A percentile compares a stretch with the other conserved stretches of the same genome.
Evolutionary conservation across 805 yeast species (phyloP).

Genomic region (Barnettozyma wickerhamii): DNA sequence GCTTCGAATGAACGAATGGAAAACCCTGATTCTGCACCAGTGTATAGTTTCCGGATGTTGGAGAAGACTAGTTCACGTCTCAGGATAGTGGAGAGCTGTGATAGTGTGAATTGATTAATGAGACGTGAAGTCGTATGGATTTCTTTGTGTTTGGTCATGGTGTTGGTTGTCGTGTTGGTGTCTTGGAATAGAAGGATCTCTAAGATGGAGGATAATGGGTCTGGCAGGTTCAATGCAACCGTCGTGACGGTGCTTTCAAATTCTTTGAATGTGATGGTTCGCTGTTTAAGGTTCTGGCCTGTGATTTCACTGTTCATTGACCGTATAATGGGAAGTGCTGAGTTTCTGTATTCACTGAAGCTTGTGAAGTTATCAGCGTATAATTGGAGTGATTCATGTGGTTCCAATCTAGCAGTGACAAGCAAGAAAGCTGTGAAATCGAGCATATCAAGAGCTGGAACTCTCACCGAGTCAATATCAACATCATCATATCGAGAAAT

Average conservation of each 20-base stretch:
- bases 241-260: conserved; percentile 30
- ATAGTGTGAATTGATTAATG: conserved; percentile 33
- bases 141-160: neutral
- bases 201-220: conserved; percentile 41
- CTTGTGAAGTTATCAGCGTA: conserved; percentile 24
- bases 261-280: conserved; percentile 27
- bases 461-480: conserved; percentile 31
- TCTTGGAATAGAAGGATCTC: conserved; percentile 36
- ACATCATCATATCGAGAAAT: conserved; percentile 42
- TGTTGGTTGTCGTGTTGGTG: neutral
- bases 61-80: conserved; percentile 38
- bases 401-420: conserved; percentile 37
- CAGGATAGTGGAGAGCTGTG: conserved; percentile 39
- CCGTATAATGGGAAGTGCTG: conserved; percentile 43
- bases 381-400: conserved; percentile 28
- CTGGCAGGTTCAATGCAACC: conserved; percentile 40
- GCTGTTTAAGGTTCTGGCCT: conserved; percentile 14
- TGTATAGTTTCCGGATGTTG: conserved; percentile 56
- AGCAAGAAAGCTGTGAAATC: conserved; percentile 47
- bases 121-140: conserved; percentile 30
- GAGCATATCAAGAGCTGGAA: conserved; percentile 39
- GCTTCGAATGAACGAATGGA: conserved; percentile 84
- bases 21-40: conserved; percentile 76
- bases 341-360: conserved; percentile 40
- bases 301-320: conserved; percentile 42